Evolutionary conservation across 306 rosid genomes (phyloP), one percentile per base, ranked within the genome.

Genomic region (Inga leiocalycina): DNA sequence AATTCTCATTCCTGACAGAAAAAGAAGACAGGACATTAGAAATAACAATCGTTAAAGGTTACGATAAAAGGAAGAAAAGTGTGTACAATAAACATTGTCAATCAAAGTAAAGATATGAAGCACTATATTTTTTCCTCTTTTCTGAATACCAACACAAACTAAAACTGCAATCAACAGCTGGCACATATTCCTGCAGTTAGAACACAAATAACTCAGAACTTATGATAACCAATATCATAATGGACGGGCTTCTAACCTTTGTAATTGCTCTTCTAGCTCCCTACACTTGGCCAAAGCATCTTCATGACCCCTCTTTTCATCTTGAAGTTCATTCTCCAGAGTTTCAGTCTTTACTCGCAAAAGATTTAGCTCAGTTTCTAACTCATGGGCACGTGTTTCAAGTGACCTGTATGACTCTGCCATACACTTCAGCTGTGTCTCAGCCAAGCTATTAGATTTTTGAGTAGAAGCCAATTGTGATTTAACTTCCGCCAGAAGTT

Each of bases 351-450:
- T 92, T 62, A 75, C 85, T 43, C 78, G 89, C 61, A 94, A 86
- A 74, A 81, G 89, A 79, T 89, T 91, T 85, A 90, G 32, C 79
- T 97, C 95, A 59, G 90, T 88, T 88, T 92, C 95, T 43, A 94
- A 87, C 83, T 90, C 98, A 20, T 86, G 88, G 37, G 97, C 86
- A 39, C 94, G 94, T 41, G 88, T 84, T 88, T 97, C 99, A 74
- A 97, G 97, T 76, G 97, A 91, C 74, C 97, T 87, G 85, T 97
- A 97, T 0, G 99, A 97, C 82, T 97, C 98, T 76, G 97, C 98
- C 99, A 97, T 94, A 76, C 99, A 97, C 86, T 92, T 97, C 65
- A 97, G 91, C 93, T 97, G 99, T 2, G 99, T 97, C 88, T 97
- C 99, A 54, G 94, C 84, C 80, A 97, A 85, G 88, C 97, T 88